Conservation (phyloP, 306 rosid species). For the Aeschynomene evenia region DNA sequence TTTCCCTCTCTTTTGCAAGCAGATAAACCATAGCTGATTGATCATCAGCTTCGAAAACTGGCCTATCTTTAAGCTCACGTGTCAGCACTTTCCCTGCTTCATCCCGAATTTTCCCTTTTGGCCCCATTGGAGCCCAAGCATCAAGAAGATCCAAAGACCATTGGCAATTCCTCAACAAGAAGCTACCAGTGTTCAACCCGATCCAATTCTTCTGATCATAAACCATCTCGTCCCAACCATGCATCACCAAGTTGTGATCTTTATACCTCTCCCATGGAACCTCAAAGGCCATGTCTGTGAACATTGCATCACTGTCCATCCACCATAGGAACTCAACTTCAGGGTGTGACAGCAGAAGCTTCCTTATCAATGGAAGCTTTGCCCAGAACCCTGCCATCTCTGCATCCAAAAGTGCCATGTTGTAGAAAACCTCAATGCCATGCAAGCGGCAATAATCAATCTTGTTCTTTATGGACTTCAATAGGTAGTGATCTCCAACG, state of each 20-base stretch:
- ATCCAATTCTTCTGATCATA: conserved; percentile 82
- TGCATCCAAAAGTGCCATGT: conserved; percentile 73
- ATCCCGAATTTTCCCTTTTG: conserved; percentile 75
- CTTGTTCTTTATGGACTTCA: conserved; percentile 81
- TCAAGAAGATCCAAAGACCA: conserved; percentile 76
- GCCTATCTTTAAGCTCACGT: conserved; percentile 58
- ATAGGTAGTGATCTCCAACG: conserved; percentile 79
- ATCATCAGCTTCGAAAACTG: conserved; percentile 84
- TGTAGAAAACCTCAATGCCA: conserved; percentile 83
- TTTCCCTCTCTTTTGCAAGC: conserved; percentile 47
- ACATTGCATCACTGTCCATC: conserved; percentile 98
- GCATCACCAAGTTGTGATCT: conserved; percentile 71
- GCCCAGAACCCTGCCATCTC: conserved; percentile 98
- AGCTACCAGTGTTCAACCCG: conserved; percentile 83
- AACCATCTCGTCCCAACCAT: conserved; percentile 86
- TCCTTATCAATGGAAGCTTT: conserved; percentile 74
- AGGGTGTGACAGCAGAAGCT: conserved; percentile 71
- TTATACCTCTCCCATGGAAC: conserved; percentile 84
- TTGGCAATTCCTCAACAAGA: conserved; percentile 59
- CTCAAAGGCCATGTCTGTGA: conserved; percentile 90
- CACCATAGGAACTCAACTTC: conserved; percentile 89
- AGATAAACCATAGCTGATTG: conserved; percentile 82
- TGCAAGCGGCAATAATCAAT: conserved; percentile 89
- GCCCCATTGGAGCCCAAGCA: conserved; percentile 90
- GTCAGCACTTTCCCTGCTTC: conserved; percentile 83